Base-by-base conservation (phyloP, 768 basidiomycete genomes). In the Punctularia strigosozonata region DNA sequence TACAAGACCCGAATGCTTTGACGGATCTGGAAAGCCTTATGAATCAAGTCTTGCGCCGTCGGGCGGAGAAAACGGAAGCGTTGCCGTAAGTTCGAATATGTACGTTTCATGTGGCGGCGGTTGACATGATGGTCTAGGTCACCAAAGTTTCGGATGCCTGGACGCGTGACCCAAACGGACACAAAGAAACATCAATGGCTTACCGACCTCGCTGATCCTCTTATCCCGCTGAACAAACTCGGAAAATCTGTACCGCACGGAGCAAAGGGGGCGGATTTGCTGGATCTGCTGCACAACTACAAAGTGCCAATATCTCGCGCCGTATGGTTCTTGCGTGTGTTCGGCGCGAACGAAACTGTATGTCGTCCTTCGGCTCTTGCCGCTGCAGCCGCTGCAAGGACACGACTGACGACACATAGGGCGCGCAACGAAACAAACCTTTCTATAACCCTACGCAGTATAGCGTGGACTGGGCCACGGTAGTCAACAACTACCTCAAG, bases 211-310 rank as follows among this genome's bases (percentile, higher is more conserved):
- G 84, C 87, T 10, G 75, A 89, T 46, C 76, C 85, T 1, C 67
- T 77, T 23, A 80, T 90, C 12, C 87, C 87, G 4, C 65, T 90
- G 13, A 64, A 80, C 51, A 88, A 84, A 52, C 63, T 90, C 7
- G 82, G 82, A 5, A 87, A 86, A 59, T 84, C 75, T 52, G 82
- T 90, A 4, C 88, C 87, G 2, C 84, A 90, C 51, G 84, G 84
- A 1, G 80, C 80, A 4, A 90, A 86, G 56, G 88, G 86, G 2
- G 77, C 81, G 45, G 86, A 88, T 49, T 67, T 90, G 21, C 62
- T 91, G 37, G 87, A 90, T 43, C 62, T 89, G 31, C 58, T 91
- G 22, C 82, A 89, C 39, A 64, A 68, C 5, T 77, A 86, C 39
- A 72, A 78, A 41, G 81, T 90, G 20, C 80, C 80, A 5, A 80